phyloP scores from a whole-genome alignment of 495 filamentous ascomycete genomes.

The Pseudevernia furfuracea region DNA sequence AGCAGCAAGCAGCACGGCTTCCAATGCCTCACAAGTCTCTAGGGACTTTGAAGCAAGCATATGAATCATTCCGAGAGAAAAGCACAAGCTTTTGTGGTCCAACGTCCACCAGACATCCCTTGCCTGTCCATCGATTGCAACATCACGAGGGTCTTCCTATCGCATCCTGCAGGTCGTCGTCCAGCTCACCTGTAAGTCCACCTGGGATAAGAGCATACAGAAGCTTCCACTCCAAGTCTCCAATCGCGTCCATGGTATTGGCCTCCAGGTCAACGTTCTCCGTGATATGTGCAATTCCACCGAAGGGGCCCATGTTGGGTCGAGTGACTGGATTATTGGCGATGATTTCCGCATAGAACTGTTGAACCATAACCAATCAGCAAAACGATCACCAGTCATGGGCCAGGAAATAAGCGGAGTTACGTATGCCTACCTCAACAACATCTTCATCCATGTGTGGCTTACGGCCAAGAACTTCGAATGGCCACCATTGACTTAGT shows the following conservation, averaged over 20 bases:
- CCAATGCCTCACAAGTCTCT: neutral
- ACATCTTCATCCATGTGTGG: constrained; percentile 29
- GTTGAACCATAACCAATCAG: neutral
- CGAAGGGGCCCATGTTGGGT: constrained; percentile 8
- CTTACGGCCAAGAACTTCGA: constrained; percentile 33
- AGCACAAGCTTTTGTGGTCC: neutral
- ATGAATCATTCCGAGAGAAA: neutral
- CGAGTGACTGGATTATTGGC: constrained; percentile 1
- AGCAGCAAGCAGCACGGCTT: neutral
- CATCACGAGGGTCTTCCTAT: neutral
- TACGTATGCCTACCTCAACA: constrained; percentile 25
- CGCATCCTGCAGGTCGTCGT: neutral
- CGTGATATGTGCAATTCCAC: constrained; percentile 6
- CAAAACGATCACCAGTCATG: neutral
- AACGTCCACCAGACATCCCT: neutral
- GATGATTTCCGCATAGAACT: constrained; percentile 13
- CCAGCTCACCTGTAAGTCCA: neutral
- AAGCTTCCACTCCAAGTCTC: constrained; percentile 9
- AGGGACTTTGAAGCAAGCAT: neutral
- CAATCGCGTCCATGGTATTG: constrained; percentile 13
- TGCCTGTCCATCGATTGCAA: neutral
- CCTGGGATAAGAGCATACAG: constrained; percentile 6
- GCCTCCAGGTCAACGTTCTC: constrained; percentile 10
- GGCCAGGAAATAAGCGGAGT: neutral
- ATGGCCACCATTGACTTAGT: constrained; percentile 33